phyloP scores from a whole-genome alignment of 2,329 filamentous ascomycete species.

The Claviceps spartinae region DNA sequence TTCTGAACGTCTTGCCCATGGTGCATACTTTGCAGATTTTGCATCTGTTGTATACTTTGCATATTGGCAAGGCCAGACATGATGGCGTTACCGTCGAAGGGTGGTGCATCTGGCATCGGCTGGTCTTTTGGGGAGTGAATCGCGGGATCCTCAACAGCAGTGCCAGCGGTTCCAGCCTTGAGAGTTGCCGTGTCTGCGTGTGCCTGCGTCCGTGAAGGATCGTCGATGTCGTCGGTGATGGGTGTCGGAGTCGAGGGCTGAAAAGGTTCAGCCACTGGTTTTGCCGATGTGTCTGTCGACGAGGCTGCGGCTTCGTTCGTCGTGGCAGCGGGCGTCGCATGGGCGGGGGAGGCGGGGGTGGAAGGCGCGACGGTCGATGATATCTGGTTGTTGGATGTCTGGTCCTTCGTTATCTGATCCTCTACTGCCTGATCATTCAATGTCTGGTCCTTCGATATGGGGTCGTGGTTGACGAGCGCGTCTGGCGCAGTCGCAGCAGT shows the following conservation, averaged over 20 bases:
- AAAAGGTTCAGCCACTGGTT: neutral
- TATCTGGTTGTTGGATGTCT: too few species aligned
- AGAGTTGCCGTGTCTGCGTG: neutral
- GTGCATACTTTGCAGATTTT: too few species aligned
- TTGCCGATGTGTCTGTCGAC: neutral
- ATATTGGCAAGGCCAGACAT: neutral
- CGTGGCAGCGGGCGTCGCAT: neutral
- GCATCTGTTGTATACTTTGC: neutral
- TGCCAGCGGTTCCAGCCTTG: neutral
- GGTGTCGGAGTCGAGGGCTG: slow-evolving; percentile 7
- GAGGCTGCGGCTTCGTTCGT: neutral
- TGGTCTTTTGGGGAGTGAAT: slow-evolving; percentile 5
- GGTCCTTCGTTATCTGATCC: too few species aligned
- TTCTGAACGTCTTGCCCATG: too few species aligned
- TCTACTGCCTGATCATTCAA: too few species aligned
- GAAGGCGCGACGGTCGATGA: neutral
- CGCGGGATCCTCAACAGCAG: neutral
- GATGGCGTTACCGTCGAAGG: neutral
- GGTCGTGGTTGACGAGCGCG: neutral
- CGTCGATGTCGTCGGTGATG: neutral
- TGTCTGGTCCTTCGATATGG: neutral
- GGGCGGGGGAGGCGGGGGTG: neutral
- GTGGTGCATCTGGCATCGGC: slow-evolving; percentile 9
- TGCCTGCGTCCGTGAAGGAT: neutral
- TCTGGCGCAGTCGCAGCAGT: slow-evolving; percentile 4